Conservation (phyloP, 75 land plant species). For the Sequoia sempervirens region DNA sequence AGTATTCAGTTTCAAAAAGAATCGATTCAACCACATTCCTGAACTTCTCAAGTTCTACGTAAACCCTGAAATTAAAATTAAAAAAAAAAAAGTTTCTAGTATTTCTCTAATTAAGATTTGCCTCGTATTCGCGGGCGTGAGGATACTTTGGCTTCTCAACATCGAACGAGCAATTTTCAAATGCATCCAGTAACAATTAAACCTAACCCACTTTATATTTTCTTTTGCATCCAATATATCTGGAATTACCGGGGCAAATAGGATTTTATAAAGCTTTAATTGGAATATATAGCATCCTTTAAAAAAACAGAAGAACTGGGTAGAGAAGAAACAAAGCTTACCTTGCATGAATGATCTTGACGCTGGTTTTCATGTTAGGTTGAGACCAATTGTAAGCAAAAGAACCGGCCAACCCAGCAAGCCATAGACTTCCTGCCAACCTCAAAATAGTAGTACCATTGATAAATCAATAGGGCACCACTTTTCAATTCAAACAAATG, state of each 20-base stretch:
- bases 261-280: neutral
- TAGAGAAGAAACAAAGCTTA: slow-evolving; percentile 7
- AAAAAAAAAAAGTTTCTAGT: no score
- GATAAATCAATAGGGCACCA: neutral
- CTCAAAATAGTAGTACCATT: neutral
- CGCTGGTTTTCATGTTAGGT: slow-evolving; percentile 82
- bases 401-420: slow-evolving; percentile 59
- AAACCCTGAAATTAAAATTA: neutral
- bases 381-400: slow-evolving; percentile 85
- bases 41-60: neutral
- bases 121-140: neutral
- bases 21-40: neutral
- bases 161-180: neutral
- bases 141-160: neutral
- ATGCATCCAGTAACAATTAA: neutral
- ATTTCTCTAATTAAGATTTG: neutral
- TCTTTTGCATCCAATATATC: neutral
- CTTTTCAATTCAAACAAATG: neutral
- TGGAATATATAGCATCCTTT: neutral
- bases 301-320: neutral
- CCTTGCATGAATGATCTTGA: slow-evolving; percentile 88
- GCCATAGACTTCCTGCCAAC: slow-evolving; percentile 61
- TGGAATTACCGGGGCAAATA: neutral
- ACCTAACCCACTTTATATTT: no score
- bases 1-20: neutral